Evolutionary conservation across 805 yeast species (phyloP).

Genomic region (Candida takata): DNA sequence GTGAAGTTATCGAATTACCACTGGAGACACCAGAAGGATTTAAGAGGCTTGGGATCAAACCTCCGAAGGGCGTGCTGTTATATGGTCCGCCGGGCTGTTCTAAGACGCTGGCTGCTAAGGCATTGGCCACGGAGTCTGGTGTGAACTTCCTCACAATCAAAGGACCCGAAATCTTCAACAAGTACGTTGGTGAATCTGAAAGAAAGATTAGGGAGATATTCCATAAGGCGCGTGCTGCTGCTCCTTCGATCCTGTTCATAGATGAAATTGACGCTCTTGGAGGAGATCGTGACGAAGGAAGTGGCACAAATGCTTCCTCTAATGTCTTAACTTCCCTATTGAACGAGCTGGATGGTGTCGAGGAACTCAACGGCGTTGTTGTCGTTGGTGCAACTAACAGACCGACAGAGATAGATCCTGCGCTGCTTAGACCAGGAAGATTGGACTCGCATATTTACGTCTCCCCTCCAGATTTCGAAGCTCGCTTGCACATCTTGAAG

Average conservation of each 20-base stretch:
- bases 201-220: slow-evolving; percentile 89
- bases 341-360: slow-evolving; percentile 97
- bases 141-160: slow-evolving; percentile 89
- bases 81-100: slow-evolving; percentile 99
- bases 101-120: slow-evolving; percentile 90
- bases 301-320: slow-evolving; percentile 61
- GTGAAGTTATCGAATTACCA: slow-evolving; percentile 90
- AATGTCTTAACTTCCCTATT: slow-evolving; percentile 85
- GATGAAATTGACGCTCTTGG: slow-evolving; percentile 96
- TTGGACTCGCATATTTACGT: slow-evolving; percentile 91
- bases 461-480: slow-evolving; percentile 80
- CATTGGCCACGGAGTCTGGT: slow-evolving; percentile 92
- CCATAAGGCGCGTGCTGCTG: slow-evolving; percentile 88
- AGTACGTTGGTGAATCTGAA: slow-evolving; percentile 95
- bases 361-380: slow-evolving; percentile 86
- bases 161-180: slow-evolving; percentile 94
- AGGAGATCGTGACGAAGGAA: slow-evolving; percentile 55
- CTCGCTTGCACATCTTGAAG: slow-evolving; percentile 68
- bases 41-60: slow-evolving; percentile 65
- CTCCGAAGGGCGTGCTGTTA: slow-evolving; percentile 88
- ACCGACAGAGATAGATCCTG: slow-evolving; percentile 90
- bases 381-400: slow-evolving; percentile 95
- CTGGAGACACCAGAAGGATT: slow-evolving; percentile 76
- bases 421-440: slow-evolving; percentile 91
- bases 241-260: slow-evolving; percentile 90